These are phyloP conservation scores for Fusarium neocosmosporiellum DNA, from an alignment of 2,329 filamentous ascomycete genomes.

Conservation along the genomic window DNA sequence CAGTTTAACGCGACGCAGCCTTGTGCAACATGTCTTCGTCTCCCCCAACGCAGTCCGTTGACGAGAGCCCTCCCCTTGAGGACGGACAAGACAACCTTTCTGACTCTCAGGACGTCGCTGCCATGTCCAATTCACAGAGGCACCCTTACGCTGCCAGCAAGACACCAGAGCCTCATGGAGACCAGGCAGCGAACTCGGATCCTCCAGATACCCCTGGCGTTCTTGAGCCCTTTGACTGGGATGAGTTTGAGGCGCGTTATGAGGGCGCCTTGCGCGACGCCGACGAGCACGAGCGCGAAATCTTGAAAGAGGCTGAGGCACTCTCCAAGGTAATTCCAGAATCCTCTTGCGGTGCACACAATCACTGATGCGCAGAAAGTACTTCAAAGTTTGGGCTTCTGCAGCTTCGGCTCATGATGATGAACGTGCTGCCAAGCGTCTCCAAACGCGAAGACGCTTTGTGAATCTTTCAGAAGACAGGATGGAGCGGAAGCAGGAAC, in stretches of 20 bases:
- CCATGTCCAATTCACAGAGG: conserved; percentile 37
- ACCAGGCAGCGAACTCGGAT: conserved; percentile 45
- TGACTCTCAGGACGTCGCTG: conserved; percentile 22
- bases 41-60: conserved; percentile 27
- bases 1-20: conserved; percentile 16
- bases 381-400: conserved; percentile 83
- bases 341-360: background rate
- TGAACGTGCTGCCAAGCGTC: conserved; percentile 79
- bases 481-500: conserved; percentile 79
- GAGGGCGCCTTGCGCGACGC: conserved; percentile 72
- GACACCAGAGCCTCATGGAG: conserved; percentile 54
- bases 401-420: conserved; percentile 79
- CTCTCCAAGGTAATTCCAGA: conserved; percentile 69
- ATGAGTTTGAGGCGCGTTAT: conserved; percentile 78
- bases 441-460: conserved; percentile 82
- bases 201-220: conserved; percentile 63
- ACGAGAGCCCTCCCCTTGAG: conserved; percentile 28
- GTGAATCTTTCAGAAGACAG: conserved; percentile 79
- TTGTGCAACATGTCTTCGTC: conserved; percentile 33
- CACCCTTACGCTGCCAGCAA: conserved; percentile 38
- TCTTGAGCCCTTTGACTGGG: conserved; percentile 77
- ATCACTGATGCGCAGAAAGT: conserved; percentile 59
- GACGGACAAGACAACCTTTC: conserved; percentile 20
- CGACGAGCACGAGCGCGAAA: conserved; percentile 70
- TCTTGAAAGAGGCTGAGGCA: conserved; percentile 74